These are phyloP conservation scores for Botrytis deweyae DNA, from an alignment of 2,329 filamentous ascomycete genomes.

Conservation along the genomic window DNA sequence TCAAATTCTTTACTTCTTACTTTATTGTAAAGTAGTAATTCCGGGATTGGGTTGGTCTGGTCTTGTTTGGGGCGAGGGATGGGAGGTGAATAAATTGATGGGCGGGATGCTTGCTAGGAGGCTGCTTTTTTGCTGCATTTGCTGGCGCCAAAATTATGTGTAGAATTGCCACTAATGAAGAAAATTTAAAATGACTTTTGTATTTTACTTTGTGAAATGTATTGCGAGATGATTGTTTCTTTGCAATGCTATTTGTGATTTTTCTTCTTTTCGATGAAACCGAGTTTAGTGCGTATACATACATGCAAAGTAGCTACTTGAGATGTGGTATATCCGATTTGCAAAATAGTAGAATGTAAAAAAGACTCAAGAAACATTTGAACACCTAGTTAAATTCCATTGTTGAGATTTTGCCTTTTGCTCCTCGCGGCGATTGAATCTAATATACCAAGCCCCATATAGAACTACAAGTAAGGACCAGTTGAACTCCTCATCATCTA, in stretches of 20 bases:
- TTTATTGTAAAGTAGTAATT: slow-evolving; percentile 10
- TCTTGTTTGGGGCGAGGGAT: slow-evolving; percentile 1
- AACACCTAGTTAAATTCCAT: neutral
- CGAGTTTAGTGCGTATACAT: neutral
- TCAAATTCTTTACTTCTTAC: neutral
- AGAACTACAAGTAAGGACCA: slow-evolving; percentile 1
- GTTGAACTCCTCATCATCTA: slow-evolving; percentile 3
- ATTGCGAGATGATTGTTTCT: neutral
- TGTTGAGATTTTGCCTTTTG: slow-evolving; percentile 7
- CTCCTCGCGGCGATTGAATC: slow-evolving; percentile 1
- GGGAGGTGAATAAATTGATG: slow-evolving; percentile 5
- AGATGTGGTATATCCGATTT: neutral
- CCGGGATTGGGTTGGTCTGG: slow-evolving; percentile 6
- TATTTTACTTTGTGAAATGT: neutral
- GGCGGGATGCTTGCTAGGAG: slow-evolving; percentile 3
- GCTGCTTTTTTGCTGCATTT: slow-evolving; percentile 12
- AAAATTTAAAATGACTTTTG: neutral
- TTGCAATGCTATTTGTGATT: neutral
- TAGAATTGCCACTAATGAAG: slow-evolving; percentile 13
- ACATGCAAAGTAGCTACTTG: neutral
- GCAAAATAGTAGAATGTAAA: neutral
- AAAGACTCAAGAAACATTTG: neutral
- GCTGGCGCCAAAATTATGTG: slow-evolving; percentile 1
- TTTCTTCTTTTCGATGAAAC: neutral
- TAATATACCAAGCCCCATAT: slow-evolving; percentile 4